A percentile compares a stretch with the other conserved stretches of the same genome.
phyloP scores from a whole-genome alignment of 2,329 filamentous ascomycete genomes.

The Lachnellula hyalina region DNA sequence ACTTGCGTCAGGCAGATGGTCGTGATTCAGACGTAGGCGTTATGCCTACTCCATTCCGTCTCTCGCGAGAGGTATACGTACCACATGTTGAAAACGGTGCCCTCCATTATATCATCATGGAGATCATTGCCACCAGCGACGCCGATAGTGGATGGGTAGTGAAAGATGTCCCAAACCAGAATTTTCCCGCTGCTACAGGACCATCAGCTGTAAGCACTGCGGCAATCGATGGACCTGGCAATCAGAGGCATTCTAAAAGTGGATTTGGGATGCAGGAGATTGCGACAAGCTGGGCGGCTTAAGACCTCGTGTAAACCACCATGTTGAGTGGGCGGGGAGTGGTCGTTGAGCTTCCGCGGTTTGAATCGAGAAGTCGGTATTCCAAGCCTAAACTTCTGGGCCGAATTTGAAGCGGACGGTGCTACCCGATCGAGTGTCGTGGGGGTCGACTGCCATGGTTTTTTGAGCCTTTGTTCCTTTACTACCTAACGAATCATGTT shows the following conservation, averaged over 20 bases:
- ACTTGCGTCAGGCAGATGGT: slow-evolving; percentile 40
- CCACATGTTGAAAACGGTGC: slow-evolving; percentile 42
- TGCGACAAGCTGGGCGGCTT: slow-evolving; percentile 8
- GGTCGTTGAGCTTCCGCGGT: background rate
- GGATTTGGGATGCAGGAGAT: slow-evolving; percentile 9
- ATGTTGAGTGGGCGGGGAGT: background rate
- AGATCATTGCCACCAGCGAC: slow-evolving; percentile 35
- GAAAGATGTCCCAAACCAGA: slow-evolving; percentile 17
- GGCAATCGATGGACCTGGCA: slow-evolving; percentile 16
- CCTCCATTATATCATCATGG: slow-evolving; percentile 44
- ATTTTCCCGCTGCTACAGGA: slow-evolving; percentile 20
- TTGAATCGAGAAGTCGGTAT: background rate
- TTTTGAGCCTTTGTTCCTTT: background rate
- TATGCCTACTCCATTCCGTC: slow-evolving; percentile 20
- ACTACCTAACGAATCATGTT: slow-evolving; percentile 11
- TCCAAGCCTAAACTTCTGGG: background rate
- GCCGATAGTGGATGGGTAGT: slow-evolving; percentile 27
- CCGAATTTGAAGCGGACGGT: background rate
- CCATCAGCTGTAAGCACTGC: slow-evolving; percentile 16
- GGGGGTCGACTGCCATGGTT: slow-evolving; percentile 1
- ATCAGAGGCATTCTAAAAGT: slow-evolving; percentile 11
- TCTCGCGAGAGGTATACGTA: slow-evolving; percentile 40
- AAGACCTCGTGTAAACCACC: slow-evolving; percentile 2
- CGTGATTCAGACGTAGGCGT: slow-evolving; percentile 39
- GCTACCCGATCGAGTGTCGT: slow-evolving; percentile 5